These are phyloP conservation scores for Neckera pumila DNA, from an alignment of 225 moss, liverwort and hornwort genomes.

Conservation along the genomic window DNA sequence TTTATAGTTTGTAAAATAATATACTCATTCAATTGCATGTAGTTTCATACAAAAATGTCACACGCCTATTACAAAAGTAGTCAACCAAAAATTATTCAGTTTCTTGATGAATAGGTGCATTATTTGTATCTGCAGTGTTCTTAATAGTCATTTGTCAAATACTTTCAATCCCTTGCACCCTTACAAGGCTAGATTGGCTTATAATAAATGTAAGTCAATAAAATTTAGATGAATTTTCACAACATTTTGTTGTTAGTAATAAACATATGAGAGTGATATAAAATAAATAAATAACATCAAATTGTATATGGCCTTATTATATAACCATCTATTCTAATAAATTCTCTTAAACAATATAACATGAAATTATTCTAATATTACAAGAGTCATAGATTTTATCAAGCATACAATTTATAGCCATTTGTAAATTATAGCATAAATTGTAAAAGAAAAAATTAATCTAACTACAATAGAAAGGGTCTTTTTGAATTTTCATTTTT, in stretches of 20 bases:
- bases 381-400: neutral
- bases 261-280: neutral
- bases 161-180: fast-evolving
- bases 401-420: neutral
- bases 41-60: fast-evolving
- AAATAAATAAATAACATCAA: neutral
- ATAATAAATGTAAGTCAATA: neutral
- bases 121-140: fast-evolving
- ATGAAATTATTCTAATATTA: neutral
- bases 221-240: fast-evolving
- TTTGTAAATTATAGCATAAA: neutral
- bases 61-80: fast-evolving
- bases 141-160: neutral
- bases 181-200: fast-evolving
- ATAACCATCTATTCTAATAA: neutral
- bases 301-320: neutral
- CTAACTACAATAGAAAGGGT: neutral
- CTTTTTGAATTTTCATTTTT: neutral
- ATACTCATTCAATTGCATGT: fast-evolving
- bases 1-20: neutral
- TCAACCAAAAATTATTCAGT: neutral
- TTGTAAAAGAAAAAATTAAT: neutral
- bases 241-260: neutral
- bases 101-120: neutral
- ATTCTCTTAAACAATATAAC: neutral